Base-by-base conservation (phyloP, 2,329 filamentous ascomycete species). In the Botrytis elliptica region DNA sequence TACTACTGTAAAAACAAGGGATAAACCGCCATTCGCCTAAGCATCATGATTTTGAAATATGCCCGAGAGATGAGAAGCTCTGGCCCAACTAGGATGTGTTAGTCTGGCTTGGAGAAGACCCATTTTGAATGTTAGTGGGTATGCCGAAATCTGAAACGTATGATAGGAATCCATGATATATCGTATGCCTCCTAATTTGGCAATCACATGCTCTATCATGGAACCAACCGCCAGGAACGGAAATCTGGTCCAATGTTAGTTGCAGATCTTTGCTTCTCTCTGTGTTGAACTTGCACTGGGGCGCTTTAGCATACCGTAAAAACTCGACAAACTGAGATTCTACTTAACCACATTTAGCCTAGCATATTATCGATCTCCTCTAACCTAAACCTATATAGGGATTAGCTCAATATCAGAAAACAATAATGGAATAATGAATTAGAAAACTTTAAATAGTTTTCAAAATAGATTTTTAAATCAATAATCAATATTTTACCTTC, bases 211-310 rank as follows among this genome's bases (percentile, higher is more conserved):
- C 40, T 68, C 33, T 59, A 18, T 5, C 22, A 68, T 49, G 52
- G 40, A 40, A 60, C 63, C 52, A 72, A 25, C 40, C 38, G 33
- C 70, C 63, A 59, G 70, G 69, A 71, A 65, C 59, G 36, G 69
- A 46, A 55, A 49, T 20, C 22, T 22, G 29, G 63, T 12, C 62
- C 22, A 72, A 36, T 55, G 18, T 72, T 36, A 46, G 55, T 38
- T 66, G 62, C 52, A 67, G 70, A 72, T 72, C 62, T 55, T 55
- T 72, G 62, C 70, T 72, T 72, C 8, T 63, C 33, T 65, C 46
- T n/a, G 52, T 42, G 42, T 42, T 57, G 52, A 57, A 57, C 33
- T 33, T 33, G 33, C 33, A 33, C n/a, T 29, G 52, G 63, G 62
- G 70, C 60, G 38, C 20, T 55, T 57, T 42, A 22, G 36, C 36